These are phyloP conservation scores for Trifolium fragiferum DNA, from an alignment of 306 rosid genomes.

Conservation along the genomic window DNA sequence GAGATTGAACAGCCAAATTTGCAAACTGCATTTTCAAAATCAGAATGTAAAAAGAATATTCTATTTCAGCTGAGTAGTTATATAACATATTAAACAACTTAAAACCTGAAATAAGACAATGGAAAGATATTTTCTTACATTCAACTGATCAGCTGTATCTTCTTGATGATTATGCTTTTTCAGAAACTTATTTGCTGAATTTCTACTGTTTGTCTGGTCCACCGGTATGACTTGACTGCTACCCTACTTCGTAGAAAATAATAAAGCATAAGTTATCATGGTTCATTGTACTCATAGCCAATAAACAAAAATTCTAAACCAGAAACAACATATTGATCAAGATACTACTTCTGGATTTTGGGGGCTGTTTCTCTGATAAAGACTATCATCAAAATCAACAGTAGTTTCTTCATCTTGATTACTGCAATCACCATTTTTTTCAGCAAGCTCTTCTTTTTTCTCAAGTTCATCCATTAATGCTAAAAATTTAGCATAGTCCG, in stretches of 20 bases:
- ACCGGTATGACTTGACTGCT: conserved; percentile 39
- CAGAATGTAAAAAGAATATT: conserved; percentile 37
- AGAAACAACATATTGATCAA: conserved; percentile 40
- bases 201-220: conserved; percentile 42
- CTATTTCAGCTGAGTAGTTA: conserved; percentile 35
- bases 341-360: conserved; percentile 54
- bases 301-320: conserved; percentile 39
- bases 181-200: conserved; percentile 28
- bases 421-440: conserved; percentile 47
- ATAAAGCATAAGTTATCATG: conserved; percentile 23
- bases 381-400: conserved; percentile 42
- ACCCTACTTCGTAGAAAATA: conserved; percentile 47
- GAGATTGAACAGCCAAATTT: conserved; percentile 60
- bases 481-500: conserved; percentile 61
- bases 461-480: conserved; percentile 77
- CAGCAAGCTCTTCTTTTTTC: conserved; percentile 75
- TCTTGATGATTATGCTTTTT: conserved; percentile 36
- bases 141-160: conserved; percentile 50
- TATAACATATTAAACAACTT: conserved; percentile 39
- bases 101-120: conserved; percentile 30
- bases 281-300: conserved; percentile 26
- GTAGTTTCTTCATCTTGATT: conserved; percentile 51
- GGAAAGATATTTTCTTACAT: conserved; percentile 59
- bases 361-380: conserved; percentile 44
- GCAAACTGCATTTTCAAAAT: conserved; percentile 57